These are phyloP conservation scores for Sedum album DNA, from an alignment of 164 flowering plant genomes.

Conservation along the genomic window DNA sequence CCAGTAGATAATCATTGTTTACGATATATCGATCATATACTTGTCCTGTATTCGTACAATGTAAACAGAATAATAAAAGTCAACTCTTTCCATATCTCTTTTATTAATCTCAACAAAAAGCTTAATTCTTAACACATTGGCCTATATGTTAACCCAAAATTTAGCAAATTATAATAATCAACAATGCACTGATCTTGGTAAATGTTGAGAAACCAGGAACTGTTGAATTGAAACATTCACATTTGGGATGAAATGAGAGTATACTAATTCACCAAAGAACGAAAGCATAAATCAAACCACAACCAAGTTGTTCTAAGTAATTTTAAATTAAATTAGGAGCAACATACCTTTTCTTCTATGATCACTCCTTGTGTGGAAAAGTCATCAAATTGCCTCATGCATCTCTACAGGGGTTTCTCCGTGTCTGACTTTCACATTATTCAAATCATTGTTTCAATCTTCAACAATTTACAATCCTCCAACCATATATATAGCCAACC, in stretches of 20 bases:
- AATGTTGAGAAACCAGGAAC: neutral
- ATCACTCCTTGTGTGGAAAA: constrained; percentile 7
- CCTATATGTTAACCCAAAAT: too few relatives aligned
- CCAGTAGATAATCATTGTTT: neutral
- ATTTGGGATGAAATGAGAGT: neutral
- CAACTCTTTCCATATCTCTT: neutral
- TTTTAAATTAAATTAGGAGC: neutral
- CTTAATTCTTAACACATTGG: neutral
- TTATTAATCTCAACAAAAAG: too few relatives aligned
- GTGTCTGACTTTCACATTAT: constrained; percentile 9
- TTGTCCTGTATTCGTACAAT: neutral
- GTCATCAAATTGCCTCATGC: neutral
- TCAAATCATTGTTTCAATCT: neutral
- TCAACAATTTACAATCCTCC: constrained; percentile 5
- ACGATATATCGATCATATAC: neutral
- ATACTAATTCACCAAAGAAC: neutral
- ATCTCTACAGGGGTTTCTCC: neutral
- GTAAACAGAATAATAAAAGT: neutral
- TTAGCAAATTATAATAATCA: neutral
- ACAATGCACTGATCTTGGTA: neutral
- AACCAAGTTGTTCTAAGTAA: neutral
- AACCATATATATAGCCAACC: neutral
- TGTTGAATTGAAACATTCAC: neutral
- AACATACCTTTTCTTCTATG: constrained; percentile 2
- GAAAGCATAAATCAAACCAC: constrained; percentile 1